Conservation (phyloP, 75 land plant genomes). For the Selaginella tamariscina region DNA sequence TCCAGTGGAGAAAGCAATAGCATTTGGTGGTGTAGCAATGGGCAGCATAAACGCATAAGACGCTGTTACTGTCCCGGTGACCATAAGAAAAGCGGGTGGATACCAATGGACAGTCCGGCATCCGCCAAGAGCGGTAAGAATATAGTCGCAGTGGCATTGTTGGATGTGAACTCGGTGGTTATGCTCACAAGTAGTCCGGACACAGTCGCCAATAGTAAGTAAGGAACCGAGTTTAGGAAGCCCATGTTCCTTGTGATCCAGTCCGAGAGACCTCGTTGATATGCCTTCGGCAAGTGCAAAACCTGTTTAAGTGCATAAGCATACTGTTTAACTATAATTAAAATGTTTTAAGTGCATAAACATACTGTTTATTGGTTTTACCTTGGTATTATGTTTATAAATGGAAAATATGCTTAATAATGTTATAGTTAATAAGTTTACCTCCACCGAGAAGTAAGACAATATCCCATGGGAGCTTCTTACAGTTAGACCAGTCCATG, state of each 20-base stretch:
- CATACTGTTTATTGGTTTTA: too few relatives aligned
- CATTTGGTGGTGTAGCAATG: conserved; percentile 9
- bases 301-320: too few relatives aligned
- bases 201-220: neutral
- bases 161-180: conserved; percentile 4
- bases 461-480: conserved; percentile 64
- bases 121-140: conserved; percentile 2
- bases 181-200: neutral
- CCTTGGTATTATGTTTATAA: neutral
- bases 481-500: conserved; percentile 87
- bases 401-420: too few relatives aligned
- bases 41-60: conserved; percentile 12
- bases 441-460: conserved; percentile 67
- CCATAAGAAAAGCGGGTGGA: neutral
- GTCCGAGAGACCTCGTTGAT: neutral
- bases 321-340: too few relatives aligned
- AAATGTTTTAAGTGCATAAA: too few relatives aligned
- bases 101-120: neutral
- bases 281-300: conserved; percentile 9
- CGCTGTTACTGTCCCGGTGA: neutral
- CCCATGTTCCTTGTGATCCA: conserved; percentile 1
- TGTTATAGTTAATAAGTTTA: too few relatives aligned
- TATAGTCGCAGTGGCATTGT: conserved; percentile 7
- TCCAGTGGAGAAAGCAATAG: neutral
- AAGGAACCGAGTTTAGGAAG: conserved; percentile 3